Percentiles rank a stretch among this genome's conserved stretches.
Evolutionary conservation across 2,329 filamentous ascomycete species (phyloP).

Genomic region (Penicillium sp.): DNA sequence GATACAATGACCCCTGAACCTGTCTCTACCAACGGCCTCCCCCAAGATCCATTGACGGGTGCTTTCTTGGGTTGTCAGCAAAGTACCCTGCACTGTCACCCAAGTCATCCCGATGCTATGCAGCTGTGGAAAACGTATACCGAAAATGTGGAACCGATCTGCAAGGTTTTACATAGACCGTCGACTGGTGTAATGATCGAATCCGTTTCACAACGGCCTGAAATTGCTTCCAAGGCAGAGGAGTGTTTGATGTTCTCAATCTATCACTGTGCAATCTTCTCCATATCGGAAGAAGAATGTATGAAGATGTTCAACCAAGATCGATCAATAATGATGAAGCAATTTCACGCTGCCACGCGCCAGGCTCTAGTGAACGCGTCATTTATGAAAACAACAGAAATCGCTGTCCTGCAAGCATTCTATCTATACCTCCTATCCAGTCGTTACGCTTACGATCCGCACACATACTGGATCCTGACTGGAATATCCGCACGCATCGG

Average conservation of each 20-base stretch:
- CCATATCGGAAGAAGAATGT: conserved; percentile 32
- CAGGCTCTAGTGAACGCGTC: conserved; percentile 43
- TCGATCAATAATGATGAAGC: conserved; percentile 37
- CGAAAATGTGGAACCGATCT: conserved; percentile 72
- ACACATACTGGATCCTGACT: conserved; percentile 57
- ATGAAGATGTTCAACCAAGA: not conserved
- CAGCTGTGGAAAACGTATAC: conserved; percentile 74
- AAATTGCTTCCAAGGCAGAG: conserved; percentile 33
- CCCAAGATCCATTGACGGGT: conserved; percentile 16
- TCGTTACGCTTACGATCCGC: conserved; percentile 41
- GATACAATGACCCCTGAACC: conserved; percentile 13
- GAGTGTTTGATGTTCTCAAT: conserved; percentile 41
- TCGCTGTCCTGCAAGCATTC: conserved; percentile 51
- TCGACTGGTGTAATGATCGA: conserved; percentile 68
- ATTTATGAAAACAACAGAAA: conserved; percentile 49
- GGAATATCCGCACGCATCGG: conserved; percentile 51
- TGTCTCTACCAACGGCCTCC: not conserved
- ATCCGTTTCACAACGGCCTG: conserved; percentile 56
- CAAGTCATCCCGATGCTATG: conserved; percentile 53
- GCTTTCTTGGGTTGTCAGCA: conserved; percentile 19
- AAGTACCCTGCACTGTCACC: conserved; percentile 36
- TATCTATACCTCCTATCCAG: conserved; percentile 46
- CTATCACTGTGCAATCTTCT: conserved; percentile 31
- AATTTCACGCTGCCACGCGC: conserved; percentile 27
- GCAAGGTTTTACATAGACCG: conserved; percentile 72